Conservation (phyloP, 2,329 filamentous ascomycete species). For the Fusarium lyarnte region DNA sequence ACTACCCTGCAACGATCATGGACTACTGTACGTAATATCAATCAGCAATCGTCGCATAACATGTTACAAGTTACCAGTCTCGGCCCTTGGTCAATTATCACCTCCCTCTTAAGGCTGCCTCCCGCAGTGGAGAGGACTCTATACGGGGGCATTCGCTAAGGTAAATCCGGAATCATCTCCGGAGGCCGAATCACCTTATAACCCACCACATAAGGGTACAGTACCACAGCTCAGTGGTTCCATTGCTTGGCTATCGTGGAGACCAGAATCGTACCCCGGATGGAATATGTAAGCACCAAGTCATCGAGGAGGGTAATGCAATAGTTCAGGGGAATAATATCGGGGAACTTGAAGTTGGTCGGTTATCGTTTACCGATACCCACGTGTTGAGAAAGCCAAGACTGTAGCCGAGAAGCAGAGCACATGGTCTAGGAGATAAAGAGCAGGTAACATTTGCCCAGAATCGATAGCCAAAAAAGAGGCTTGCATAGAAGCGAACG, state of each 20-base stretch:
- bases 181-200: background rate
- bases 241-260: background rate
- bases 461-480: background rate
- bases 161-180: slow-evolving; percentile 11
- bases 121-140: slow-evolving; percentile 1
- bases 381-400: background rate
- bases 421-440: background rate
- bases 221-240: background rate
- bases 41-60: slow-evolving; percentile 4
- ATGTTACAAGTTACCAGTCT: background rate
- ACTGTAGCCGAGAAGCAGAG: background rate
- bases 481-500: slow-evolving; percentile 15
- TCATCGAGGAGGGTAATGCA: background rate
- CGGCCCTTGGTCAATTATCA: background rate
- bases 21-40: slow-evolving; percentile 1
- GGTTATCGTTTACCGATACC: background rate
- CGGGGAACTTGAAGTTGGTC: background rate
- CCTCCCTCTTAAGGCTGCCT: slow-evolving; percentile 27
- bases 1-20: slow-evolving; percentile 11
- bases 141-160: background rate
- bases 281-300: background rate
- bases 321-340: slow-evolving; percentile 10
- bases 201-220: background rate
- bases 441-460: background rate
- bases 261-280: background rate